Evolutionary conservation across 768 basidiomycete species (phyloP), one percentile per base, ranked within the genome.

Genomic region (Boletus coccyginus): DNA sequence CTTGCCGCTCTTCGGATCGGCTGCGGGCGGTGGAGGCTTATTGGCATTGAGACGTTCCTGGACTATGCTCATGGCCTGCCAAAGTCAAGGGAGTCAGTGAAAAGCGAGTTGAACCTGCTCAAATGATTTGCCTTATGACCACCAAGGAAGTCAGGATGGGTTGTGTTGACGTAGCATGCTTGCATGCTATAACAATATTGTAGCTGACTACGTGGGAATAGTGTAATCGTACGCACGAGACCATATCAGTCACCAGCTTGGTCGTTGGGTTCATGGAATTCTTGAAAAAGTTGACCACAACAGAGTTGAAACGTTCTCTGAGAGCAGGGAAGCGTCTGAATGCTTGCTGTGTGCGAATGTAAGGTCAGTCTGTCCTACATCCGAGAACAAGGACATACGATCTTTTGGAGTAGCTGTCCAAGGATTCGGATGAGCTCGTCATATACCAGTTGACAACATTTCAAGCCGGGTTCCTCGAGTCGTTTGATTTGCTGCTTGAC

Each of bases 401-500:
- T 88, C 78, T 97, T 97, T 60, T 68, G 72, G n/a, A 99, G 78
- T 2, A 98, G 76, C 64, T 97, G 94, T 17, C 90, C 87, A 42
- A 99, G 84, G 59, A 99, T 99, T 46, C 97, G 86, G 68, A 98
- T 97, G 40, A 99, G 83, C 69, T 98, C 97, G 65, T 98, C 97
- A 61, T 98, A 98, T 5, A 99, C 92, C 56, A 98, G 79, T 60
- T 94, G 88, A 67, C 94, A 96, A 66, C 97, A 98, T 70, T 95
- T 95, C 63, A 98, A 74, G 60, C 83, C 79, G 13, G 97, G 97
- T 8, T 98, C 97, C 70, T 98, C 97, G 51, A 99, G 75, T 41
- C 97, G 84, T 73, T 94, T 90, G 73, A 99, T 99, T 74, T 99
- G 97, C 70, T 98, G 93, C 78, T 98, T 99, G 64, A 98, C 93